A percentile compares a stretch with the other conserved stretches of the same genome.
Evolutionary conservation across 179 eudicot species (phyloP).

Genomic region (Beta lomatogona): DNA sequence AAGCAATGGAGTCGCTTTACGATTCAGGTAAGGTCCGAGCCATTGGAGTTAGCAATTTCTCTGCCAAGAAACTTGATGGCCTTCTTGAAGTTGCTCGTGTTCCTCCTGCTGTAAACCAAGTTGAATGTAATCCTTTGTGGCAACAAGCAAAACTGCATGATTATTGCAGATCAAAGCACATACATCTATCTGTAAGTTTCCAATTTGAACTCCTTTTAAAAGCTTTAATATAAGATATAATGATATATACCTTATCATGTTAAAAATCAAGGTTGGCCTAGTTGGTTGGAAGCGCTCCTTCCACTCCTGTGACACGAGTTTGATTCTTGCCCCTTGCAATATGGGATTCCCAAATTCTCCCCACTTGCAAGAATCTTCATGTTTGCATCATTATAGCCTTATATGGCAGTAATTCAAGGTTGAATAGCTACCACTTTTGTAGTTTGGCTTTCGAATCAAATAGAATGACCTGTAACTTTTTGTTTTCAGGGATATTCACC

Average conservation of each 20-base stretch:
- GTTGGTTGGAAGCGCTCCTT: no score
- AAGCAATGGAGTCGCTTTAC: constrained; percentile 78
- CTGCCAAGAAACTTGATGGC: constrained; percentile 66
- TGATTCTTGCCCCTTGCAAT: no score
- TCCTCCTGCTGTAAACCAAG: constrained; percentile 90
- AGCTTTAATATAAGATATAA: neutral
- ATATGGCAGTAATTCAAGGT: neutral
- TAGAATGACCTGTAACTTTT: neutral
- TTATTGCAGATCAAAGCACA: constrained; percentile 68
- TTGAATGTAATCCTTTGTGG: constrained; percentile 86
- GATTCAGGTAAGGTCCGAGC: constrained; percentile 81
- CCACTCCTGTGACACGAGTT: no score
- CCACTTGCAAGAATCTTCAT: no score
- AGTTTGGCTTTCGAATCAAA: no score
- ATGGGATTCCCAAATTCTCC: no score
- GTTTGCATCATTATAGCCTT: no score
- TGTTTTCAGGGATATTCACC: constrained; percentile 70
- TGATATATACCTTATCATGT: no score
- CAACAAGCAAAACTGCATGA: constrained; percentile 58
- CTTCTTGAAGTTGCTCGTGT: constrained; percentile 64
- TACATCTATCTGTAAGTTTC: constrained; percentile 73
- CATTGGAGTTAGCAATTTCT: constrained; percentile 88
- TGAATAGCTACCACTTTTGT: neutral
- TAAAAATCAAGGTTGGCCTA: no score
- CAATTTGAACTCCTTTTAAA: neutral